phyloP scores from a whole-genome alignment of 345 rosid genomes.

The Rhizophora mangle region DNA sequence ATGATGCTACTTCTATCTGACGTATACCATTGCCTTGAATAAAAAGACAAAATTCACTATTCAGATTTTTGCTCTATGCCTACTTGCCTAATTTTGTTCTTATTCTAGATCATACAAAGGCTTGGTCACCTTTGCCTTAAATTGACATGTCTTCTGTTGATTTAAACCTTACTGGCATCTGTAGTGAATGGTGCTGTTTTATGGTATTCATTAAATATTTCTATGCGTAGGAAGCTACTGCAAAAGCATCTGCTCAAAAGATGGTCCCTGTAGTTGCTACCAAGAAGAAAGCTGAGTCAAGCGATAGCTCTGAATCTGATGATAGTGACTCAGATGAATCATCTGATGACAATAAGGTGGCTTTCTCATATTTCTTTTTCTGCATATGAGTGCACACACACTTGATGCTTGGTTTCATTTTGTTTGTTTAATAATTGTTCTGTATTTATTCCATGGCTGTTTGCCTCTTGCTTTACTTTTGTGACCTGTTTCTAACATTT shows the following conservation, averaged over 20 bases:
- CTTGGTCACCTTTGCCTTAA: no score
- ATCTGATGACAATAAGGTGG: slow-evolving; percentile 14
- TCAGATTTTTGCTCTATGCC: not conserved
- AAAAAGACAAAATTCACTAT: no score
- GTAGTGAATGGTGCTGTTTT: not conserved
- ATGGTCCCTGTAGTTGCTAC: not conserved
- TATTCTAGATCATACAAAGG: no score
- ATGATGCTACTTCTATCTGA: no score
- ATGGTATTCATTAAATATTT: not conserved
- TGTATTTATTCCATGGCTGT: no score
- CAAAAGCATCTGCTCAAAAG: not conserved
- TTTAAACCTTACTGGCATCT: not conserved
- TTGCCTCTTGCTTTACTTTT: not conserved
- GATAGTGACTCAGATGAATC: slow-evolving; percentile 22
- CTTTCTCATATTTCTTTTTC: not conserved
- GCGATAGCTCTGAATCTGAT: slow-evolving; percentile 12
- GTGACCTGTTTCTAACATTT: not conserved
- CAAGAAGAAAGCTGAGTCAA: not conserved
- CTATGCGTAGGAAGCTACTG: slow-evolving; percentile 2
- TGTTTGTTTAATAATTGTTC: not conserved
- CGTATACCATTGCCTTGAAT: no score
- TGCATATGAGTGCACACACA: no score
- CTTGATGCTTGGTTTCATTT: not conserved
- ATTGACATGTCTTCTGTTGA: no score
- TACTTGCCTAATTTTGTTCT: not conserved